These are phyloP conservation scores for Pleochaeta shiraiana DNA, from an alignment of 2,329 filamentous ascomycete genomes.

Conservation along the genomic window DNA sequence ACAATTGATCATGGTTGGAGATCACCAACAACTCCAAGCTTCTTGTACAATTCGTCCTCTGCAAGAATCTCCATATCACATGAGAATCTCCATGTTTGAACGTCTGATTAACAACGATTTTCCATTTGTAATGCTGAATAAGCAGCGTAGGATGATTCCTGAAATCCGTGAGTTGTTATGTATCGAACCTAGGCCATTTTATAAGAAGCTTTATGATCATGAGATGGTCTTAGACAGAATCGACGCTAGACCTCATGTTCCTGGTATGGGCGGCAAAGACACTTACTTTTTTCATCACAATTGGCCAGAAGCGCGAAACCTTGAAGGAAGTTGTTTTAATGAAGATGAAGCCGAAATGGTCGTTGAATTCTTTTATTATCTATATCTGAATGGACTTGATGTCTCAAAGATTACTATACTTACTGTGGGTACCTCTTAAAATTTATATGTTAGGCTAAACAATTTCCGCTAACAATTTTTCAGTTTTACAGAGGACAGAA, in stretches of 20 bases:
- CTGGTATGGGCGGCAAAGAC: slow-evolving; percentile 38
- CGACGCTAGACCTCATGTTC: slow-evolving; percentile 27
- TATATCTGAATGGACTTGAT: slow-evolving; percentile 42
- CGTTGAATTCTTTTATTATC: slow-evolving; percentile 45
- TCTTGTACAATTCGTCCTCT: slow-evolving; percentile 33
- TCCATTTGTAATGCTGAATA: slow-evolving; percentile 31
- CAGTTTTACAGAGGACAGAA: slow-evolving; percentile 68
- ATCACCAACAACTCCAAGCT: slow-evolving; percentile 45
- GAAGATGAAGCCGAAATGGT: slow-evolving; percentile 55
- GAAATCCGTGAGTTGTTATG: slow-evolving; percentile 37
- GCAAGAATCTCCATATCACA: slow-evolving; percentile 31
- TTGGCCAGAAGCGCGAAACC: slow-evolving; percentile 41
- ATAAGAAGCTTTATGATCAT: slow-evolving; percentile 35
- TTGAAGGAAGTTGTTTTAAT: slow-evolving; percentile 46
- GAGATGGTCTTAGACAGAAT: slow-evolving; percentile 29
- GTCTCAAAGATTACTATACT: slow-evolving; percentile 49
- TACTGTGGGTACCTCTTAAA: slow-evolving; percentile 23
- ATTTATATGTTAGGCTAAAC: too few relatives aligned
- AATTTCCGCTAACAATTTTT: neutral
- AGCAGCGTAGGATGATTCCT: slow-evolving; percentile 47
- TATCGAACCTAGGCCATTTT: slow-evolving; percentile 28
- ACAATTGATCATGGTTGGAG: slow-evolving; percentile 45
- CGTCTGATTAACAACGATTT: slow-evolving; percentile 34
- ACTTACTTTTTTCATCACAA: slow-evolving; percentile 41
- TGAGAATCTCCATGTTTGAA: slow-evolving; percentile 48